Base-by-base conservation (phyloP, 352 stramenopile genomes). In the Globisporangium yorkense region DNA sequence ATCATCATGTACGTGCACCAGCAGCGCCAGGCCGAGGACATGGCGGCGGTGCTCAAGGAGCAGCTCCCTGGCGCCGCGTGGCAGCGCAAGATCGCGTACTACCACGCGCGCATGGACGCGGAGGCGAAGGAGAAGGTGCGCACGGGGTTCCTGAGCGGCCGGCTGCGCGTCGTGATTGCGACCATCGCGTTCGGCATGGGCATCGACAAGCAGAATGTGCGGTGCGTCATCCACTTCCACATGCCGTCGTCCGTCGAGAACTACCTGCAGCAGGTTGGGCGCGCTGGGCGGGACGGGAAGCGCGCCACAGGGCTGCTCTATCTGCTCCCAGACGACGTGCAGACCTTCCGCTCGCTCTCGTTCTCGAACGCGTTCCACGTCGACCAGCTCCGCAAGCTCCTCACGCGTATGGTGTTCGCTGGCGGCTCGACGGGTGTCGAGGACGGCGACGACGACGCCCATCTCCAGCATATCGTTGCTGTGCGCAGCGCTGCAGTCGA, bases 141-240 rank as follows among this genome's bases (percentile, higher is more conserved):
- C 0, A 74, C 60, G 16, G 75, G 81, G 20, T 99, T 99, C 62
- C 74, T 97, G 46, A 71, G 81, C 59, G 96, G 96, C 7, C 68
- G 80, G 51, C 77, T 94, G 24, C 80, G 82, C 35, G 81, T 98
- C 31, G 89, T 98, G 51, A 94, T 98, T 64, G 97, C 97, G 5
- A 99, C 97, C 12, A 92, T 99, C 59, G 96, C 96, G 1, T 99
- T 99, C 66, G 97, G 96, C 10, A 97, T 99, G 82, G 97, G 97
- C 54, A 99, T 99, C 56, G 96, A 99, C 77, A 99, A 99, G 68
- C 81, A 89, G 47, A 97, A 99, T 74, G 92, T 99, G 24, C 80
- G 86, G 5, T 98, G 97, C 62, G 97, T 99, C 6, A 89, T 99
- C 39, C 97, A 99, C 70, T 98, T 97, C 70, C 91, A 97, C 60